A percentile compares a stretch with the other conserved stretches of the same genome.
These are phyloP conservation scores for Zygoascus flipseniorum DNA, from an alignment of 805 yeast species.

Conservation along the genomic window DNA sequence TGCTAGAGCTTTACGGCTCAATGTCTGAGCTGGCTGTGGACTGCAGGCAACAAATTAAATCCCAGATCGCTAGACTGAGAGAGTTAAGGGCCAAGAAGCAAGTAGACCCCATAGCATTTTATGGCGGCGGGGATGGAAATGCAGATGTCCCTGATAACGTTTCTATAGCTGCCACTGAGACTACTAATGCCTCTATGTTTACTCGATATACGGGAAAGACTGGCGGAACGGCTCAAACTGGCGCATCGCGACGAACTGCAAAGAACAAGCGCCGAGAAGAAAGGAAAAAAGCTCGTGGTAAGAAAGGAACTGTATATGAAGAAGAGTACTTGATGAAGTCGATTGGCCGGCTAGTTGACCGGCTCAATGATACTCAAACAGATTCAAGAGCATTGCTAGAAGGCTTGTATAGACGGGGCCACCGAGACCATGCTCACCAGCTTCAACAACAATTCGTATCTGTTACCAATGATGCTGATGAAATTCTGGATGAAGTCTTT, in stretches of 20 bases:
- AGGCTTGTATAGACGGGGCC: constrained; percentile 62
- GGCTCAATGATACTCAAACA: constrained; percentile 61
- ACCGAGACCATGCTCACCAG: constrained; percentile 73
- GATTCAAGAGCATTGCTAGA: constrained; percentile 72
- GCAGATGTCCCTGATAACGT: constrained; percentile 90
- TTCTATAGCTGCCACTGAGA: constrained; percentile 88
- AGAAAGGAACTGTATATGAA: constrained; percentile 95
- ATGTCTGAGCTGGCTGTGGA: constrained; percentile 90
- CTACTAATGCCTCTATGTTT: constrained; percentile 85
- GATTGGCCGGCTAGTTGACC: constrained; percentile 76
- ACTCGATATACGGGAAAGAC: constrained; percentile 97
- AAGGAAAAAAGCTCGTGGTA: constrained; percentile 91
- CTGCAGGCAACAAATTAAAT: constrained; percentile 72
- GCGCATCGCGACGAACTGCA: constrained; percentile 86
- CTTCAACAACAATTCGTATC: constrained; percentile 61
- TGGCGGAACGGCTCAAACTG: constrained; percentile 90
- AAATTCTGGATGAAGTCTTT: constrained; percentile 68
- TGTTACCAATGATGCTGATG: constrained; percentile 45
- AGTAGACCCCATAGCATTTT: constrained; percentile 79
- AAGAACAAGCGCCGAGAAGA: constrained; percentile 93
- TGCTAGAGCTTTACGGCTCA: constrained; percentile 81
- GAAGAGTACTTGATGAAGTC: constrained; percentile 90
- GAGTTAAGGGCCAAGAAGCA: constrained; percentile 77
- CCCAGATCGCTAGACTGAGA: constrained; percentile 76
- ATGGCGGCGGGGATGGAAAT: constrained; percentile 60